phyloP scores from a whole-genome alignment of 495 filamentous ascomycete genomes.

The Aspergillus leporis region DNA sequence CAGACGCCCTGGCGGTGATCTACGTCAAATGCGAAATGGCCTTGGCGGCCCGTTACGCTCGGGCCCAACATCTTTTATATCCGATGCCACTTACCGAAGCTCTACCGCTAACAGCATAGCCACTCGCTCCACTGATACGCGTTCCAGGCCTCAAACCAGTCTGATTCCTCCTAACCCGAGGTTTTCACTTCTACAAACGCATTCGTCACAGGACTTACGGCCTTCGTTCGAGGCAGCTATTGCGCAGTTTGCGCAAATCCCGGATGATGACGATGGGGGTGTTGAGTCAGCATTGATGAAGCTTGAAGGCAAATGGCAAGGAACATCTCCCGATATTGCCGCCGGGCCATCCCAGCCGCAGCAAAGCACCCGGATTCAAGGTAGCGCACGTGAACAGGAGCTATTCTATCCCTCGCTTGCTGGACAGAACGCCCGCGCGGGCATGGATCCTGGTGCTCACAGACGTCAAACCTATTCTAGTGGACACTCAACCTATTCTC shows the following conservation, averaged over 20 bases:
- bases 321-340: constrained; percentile 3
- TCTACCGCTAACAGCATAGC: constrained; percentile 53
- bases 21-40: constrained; percentile 76
- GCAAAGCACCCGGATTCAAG: background rate
- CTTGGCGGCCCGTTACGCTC: constrained; percentile 62
- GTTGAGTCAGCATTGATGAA: constrained; percentile 90
- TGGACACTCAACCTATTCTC: constrained; percentile 32
- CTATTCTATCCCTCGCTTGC: background rate
- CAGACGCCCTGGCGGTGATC: constrained; percentile 83
- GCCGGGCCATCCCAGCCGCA: background rate
- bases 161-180: constrained; percentile 44
- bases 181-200: constrained; percentile 69
- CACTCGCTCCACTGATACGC: constrained; percentile 22
- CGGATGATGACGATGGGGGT: constrained; percentile 92
- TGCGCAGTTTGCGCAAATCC: constrained; percentile 82
- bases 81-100: constrained; percentile 66
- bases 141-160: constrained; percentile 33
- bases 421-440: constrained; percentile 8
- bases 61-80: constrained; percentile 70
- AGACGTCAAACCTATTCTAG: constrained; percentile 29
- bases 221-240: constrained; percentile 91
- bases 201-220: constrained; percentile 74
- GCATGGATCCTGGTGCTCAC: constrained; percentile 20
- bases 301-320: constrained; percentile 78
- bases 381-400: constrained; percentile 10